Evolutionary conservation across 257 asterid species (phyloP), one percentile per base, ranked within the genome.

Genomic region (Coffea eugenioides): DNA sequence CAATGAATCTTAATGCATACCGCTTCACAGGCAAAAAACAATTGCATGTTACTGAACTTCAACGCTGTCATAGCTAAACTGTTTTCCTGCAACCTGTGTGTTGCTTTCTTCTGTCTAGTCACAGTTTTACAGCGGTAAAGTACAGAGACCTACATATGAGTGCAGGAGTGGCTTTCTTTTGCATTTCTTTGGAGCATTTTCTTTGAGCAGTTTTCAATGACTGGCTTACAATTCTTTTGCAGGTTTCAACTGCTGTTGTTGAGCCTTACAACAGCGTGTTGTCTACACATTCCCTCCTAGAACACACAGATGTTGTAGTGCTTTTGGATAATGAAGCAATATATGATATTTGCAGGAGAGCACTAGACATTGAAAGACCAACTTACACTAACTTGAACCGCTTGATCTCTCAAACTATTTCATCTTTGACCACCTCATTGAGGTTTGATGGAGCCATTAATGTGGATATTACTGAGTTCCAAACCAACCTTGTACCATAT

Each of bases 261-360:
- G 82, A 79, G 82, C 77, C 77, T 23, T 79, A 79, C 62, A 79
- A 79, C 66, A 79, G 82, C 18, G 82, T 79, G 49, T 52, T 79
- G 10, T 79, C 82, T 16, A 71, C 77, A 9, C 82, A 79, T 71
- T 79, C 77, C 51, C 82, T 79, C 34, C 61, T 79, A 27, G 82
- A 79, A 61, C 82, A 79, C 71, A 59, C 82, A 39, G 82, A 79
- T 79, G 82, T 79, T 61, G 77, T 71, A 14, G 77, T 79, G 41
- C 77, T 79, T 79, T 45, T 79, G 71, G 82, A 79, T 59, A 79
- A 79, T 46, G 82, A 79, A 61, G 82, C 82, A 59, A 79, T 79
- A 70, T 79, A 79, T 61, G 82, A 79, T 48, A 71, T 79, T 56
- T 79, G 82, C 82, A 79, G 82, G 68, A 57, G 82, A 46, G 49